A percentile compares a stretch with the other conserved stretches of the same genome.
phyloP scores from a whole-genome alignment of 108 stramenopile species.

The Cyclotella sp. region DNA sequence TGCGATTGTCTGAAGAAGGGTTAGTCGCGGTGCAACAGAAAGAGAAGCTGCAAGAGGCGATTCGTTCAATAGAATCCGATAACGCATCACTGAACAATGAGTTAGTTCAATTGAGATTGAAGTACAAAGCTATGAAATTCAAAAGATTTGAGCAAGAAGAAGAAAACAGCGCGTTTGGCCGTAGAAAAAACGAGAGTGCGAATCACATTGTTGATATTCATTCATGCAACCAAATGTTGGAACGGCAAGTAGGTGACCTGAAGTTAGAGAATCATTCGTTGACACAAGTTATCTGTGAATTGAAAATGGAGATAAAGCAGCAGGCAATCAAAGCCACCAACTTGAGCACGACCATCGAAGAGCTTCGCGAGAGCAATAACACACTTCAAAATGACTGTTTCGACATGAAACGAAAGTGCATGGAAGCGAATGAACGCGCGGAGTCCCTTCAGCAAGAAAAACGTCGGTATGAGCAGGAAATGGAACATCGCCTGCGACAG shows the following conservation, averaged over 20 bases:
- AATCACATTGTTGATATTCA: conserved; percentile 17
- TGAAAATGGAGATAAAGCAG: conserved; percentile 10
- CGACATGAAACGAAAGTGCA: conserved; percentile 4
- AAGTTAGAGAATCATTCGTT: conserved; percentile 16
- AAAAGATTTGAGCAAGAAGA: conserved; percentile 13
- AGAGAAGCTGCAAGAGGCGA: conserved; percentile 11
- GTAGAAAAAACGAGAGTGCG: conserved; percentile 7
- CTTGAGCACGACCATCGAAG: conserved; percentile 4
- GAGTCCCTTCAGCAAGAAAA: conserved; percentile 24
- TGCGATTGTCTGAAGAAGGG: not conserved
- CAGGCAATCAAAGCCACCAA: not conserved
- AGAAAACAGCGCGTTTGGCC: not conserved
- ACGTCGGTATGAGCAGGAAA: conserved; percentile 12
- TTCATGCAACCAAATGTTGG: conserved; percentile 22
- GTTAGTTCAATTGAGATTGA: conserved; percentile 2
- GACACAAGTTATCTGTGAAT: conserved; percentile 9
- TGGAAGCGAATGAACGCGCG: conserved; percentile 14
- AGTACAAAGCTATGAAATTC: conserved; percentile 9
- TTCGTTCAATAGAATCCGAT: conserved; percentile 5
- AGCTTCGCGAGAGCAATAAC: conserved; percentile 4
- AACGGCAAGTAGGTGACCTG: conserved; percentile 16
- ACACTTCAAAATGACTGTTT: conserved; percentile 7
- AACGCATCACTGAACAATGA: conserved; percentile 20
- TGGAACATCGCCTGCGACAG: conserved; percentile 19
- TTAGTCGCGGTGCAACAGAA: conserved; percentile 3